phyloP scores from a whole-genome alignment of 345 rosid genomes.

The Hypericum androsaemum region DNA sequence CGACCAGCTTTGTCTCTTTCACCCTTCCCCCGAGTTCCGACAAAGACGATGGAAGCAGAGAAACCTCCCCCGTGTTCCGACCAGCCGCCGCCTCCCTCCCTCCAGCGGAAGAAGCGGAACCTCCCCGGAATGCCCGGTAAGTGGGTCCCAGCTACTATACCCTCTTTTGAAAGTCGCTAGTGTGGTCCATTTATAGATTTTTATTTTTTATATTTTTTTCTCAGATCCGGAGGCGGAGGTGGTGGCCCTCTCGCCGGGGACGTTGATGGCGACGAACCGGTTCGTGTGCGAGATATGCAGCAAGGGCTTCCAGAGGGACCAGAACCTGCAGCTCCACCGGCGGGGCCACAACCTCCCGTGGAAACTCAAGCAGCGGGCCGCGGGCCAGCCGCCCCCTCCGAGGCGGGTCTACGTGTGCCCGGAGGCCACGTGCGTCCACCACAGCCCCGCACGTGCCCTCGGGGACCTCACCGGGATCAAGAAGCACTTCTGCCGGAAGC shows the following conservation, averaged over 20 bases:
- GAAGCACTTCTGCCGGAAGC: conserved; percentile 69
- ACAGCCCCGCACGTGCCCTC: conserved; percentile 56
- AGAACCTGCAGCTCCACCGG: conserved; percentile 71
- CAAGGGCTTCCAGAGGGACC: conserved; percentile 75
- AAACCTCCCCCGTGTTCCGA: background rate
- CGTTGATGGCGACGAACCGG: conserved; percentile 51
- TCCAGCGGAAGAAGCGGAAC: conserved; percentile 41
- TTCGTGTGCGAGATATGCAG: conserved; percentile 77
- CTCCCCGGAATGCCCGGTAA: conserved; percentile 87
- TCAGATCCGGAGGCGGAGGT: conserved; percentile 74
- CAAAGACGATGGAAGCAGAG: too few species aligned
- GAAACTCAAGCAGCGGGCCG: conserved; percentile 54
- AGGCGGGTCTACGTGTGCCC: conserved; percentile 75
- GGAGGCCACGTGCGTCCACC: conserved; percentile 58
- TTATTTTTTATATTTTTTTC: background rate
- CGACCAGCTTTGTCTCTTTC: too few species aligned
- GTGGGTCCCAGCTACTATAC: background rate
- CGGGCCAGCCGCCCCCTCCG: conserved; percentile 28
- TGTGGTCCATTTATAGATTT: too few species aligned
- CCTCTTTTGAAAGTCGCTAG: background rate
- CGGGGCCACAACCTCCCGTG: conserved; percentile 77
- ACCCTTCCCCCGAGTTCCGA: too few species aligned
- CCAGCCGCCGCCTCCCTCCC: background rate
- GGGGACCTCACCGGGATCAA: conserved; percentile 85
- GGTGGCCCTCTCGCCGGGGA: conserved; percentile 55